phyloP scores from a whole-genome alignment of 1,284 basidiomycete genomes.

The Papiliotrema terrestris region DNA sequence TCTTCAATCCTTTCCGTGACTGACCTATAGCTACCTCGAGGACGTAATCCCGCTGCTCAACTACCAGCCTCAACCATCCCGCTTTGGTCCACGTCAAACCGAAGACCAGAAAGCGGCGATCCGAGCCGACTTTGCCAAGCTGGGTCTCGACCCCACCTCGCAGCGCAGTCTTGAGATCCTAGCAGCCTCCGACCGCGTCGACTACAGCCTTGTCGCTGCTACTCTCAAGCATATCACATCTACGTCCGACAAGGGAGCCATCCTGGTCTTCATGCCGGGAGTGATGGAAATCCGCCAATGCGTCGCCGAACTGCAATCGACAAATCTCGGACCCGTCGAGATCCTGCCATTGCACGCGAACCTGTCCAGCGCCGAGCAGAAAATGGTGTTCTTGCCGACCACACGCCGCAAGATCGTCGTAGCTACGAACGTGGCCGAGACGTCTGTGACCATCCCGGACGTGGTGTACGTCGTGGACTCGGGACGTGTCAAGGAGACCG shows the following conservation, averaged over 20 bases:
- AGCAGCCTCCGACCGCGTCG: conserved; percentile 62
- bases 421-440: conserved; percentile 82
- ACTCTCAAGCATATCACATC: conserved; percentile 65
- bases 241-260: conserved; percentile 59
- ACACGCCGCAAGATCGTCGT: conserved; percentile 80
- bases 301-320: conserved; percentile 61
- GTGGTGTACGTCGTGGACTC: conserved; percentile 79
- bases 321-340: conserved; percentile 53
- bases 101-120: conserved; percentile 56
- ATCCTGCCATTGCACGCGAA: conserved; percentile 88
- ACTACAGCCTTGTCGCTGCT: conserved; percentile 71
- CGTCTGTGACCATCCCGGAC: conserved; percentile 91
- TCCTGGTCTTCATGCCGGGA: conserved; percentile 85
- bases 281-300: conserved; percentile 82
- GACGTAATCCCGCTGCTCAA: conserved; percentile 63
- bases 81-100: conserved; percentile 52
- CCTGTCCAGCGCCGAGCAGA: conserved; percentile 78
- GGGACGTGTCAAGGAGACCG: conserved; percentile 86
- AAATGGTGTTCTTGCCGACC: conserved; percentile 70
- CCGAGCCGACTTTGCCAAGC: conserved; percentile 54
- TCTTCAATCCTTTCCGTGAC: neutral
- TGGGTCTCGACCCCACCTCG: conserved; percentile 58
- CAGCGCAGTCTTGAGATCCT: conserved; percentile 62
- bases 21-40: conserved; percentile 66
- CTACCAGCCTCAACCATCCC: conserved; percentile 45